Base-by-base conservation (phyloP, 2,329 filamentous ascomycete genomes). In the Colletotrichum viniferum region DNA sequence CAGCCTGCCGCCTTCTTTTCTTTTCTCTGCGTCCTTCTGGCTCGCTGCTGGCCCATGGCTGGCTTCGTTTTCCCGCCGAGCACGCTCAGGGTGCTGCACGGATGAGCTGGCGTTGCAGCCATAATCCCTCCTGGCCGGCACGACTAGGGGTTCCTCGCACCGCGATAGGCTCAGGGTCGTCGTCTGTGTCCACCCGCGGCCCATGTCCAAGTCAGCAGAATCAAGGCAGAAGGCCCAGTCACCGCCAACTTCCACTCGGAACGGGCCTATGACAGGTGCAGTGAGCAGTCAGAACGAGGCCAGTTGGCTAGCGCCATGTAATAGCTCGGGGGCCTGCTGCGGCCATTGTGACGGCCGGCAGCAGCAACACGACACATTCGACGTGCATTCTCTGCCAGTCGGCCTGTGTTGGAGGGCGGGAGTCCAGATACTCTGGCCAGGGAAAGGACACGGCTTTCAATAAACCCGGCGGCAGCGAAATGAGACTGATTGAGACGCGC, bases 91-190 rank as follows among this genome's bases (percentile, higher is more conserved):
- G 32, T 52, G 58, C 78, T 86, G 85, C 85, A 86, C 76, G 82
- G 85, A 82, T 87, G 85, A 79, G 85, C 83, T 87, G 85, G 84
- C 81, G 81, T 79, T 85, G 85, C 87, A 87, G 83, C 83, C 83
- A 83, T 84, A 74, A 84, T 83, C 83, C 83, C 82, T 85, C 82
- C 80, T 83, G 79, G 48, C 56, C 63, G 56, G 84, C 82, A 80
- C 81, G 81, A 82, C 82, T 80, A 80, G 75, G 77, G 72, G 78
- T 77, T 79, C 74, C 80, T 77, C 78, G 77, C 74, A 76, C 73
- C 79, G 76, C 86, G 84, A 90, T 88, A 89, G 88, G 87, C 82
- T 82, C 80, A 80, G 78, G 78, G 26, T 73, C 74, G 78, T 76
- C 78, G 81, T 79, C 79, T 78, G 77, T 81, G 82, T 82, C 81